phyloP scores from a whole-genome alignment of 768 basidiomycete genomes.

The Candolleomyces eurysporus region DNA sequence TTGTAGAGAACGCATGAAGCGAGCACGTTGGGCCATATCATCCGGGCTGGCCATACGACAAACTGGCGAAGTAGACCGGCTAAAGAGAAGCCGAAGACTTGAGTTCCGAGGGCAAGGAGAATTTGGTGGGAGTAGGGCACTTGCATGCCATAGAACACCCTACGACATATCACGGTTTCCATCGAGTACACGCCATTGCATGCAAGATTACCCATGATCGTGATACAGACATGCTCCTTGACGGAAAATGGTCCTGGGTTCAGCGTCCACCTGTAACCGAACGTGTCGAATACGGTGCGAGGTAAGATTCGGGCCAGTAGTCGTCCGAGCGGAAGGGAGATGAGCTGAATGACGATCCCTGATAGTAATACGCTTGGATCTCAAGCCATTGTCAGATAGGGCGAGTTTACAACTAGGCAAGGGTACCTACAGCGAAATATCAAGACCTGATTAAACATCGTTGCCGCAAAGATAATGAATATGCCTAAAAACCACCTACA shows the following conservation, averaged over 20 bases:
- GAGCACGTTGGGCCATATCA: constrained; percentile 64
- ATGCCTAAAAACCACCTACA: constrained; percentile 72
- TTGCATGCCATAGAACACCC: constrained; percentile 64
- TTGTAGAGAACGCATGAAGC: constrained; percentile 63
- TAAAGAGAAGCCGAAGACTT: constrained; percentile 66
- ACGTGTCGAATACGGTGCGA: constrained; percentile 59
- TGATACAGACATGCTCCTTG: constrained; percentile 87
- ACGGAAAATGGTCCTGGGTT: constrained; percentile 86
- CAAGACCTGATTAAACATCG: constrained; percentile 66
- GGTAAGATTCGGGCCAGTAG: constrained; percentile 68
- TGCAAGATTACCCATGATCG: constrained; percentile 75
- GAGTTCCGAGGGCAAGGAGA: constrained; percentile 58
- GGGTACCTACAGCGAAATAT: constrained; percentile 55
- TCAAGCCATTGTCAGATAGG: background rate
- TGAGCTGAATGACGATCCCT: constrained; percentile 68
- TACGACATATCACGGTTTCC: constrained; percentile 65
- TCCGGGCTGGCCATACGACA: constrained; percentile 80
- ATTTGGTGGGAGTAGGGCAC: constrained; percentile 57
- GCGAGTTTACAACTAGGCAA: background rate
- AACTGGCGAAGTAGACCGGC: constrained; percentile 76
- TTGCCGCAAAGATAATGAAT: constrained; percentile 45
- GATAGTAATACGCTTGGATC: constrained; percentile 21
- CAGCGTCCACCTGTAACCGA: constrained; percentile 70
- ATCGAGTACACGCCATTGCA: constrained; percentile 66
- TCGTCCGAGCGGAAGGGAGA: constrained; percentile 73